Conservation (phyloP, 73 alveolate species). For the Paramecium biaurelia region DNA sequence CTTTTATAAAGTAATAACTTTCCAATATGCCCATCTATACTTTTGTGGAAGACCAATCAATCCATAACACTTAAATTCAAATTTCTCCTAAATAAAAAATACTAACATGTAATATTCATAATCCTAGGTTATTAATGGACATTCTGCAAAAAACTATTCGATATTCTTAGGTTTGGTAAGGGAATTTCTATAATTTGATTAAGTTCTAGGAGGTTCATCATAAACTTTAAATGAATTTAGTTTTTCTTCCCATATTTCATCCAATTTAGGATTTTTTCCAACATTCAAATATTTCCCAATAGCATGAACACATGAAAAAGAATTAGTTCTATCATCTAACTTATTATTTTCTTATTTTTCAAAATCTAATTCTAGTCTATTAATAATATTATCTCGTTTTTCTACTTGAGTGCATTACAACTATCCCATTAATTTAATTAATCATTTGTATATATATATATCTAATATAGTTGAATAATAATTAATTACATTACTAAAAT, state of each 20-base stretch:
- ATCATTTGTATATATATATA: not conserved
- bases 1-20: not conserved
- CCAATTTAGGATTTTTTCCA: not conserved
- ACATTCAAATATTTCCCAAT: not conserved
- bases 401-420: not conserved
- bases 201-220: not conserved
- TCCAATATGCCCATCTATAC: conserved; percentile 46
- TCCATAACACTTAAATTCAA: not conserved
- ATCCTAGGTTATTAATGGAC: not conserved
- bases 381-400: not conserved
- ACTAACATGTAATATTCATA: not conserved
- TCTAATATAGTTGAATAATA: not conserved
- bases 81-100: not conserved
- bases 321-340: not conserved
- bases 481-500: not conserved
- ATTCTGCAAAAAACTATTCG: not conserved
- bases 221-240: not conserved
- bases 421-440: not conserved
- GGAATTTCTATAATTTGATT: not conserved
- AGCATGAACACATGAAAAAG: not conserved
- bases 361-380: not conserved
- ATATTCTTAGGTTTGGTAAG: not conserved
- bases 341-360: not conserved
- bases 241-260: not conserved
- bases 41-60: not conserved